Base-by-base conservation (phyloP, 148 eudicot genomes). In the Cornus kousa region DNA sequence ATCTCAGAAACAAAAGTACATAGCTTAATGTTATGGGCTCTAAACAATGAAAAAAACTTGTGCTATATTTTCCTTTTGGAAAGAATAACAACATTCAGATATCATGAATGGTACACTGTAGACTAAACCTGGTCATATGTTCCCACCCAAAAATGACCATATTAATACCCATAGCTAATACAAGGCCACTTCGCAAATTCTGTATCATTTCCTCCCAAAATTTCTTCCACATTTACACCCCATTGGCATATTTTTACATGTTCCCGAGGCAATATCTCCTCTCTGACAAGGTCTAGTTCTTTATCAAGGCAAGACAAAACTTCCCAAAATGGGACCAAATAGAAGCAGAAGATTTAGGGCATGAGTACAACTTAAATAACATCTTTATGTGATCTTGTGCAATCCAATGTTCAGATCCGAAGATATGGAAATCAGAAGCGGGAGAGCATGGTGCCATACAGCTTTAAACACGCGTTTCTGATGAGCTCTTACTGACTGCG, bases 391-490 rank as follows among this genome's bases (percentile, higher is more conserved):
- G 65, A 96, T 81, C 85, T 90, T 93, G 91, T 96, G 98, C 77
- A 96, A 78, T 46, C 98, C 99, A 55, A 93, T 85, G 80, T 89
- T 89, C 28, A 96, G 83, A 81, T 96, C 98, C 8, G 99, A 96
- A 5, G 99, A 96, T 69, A 96, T 93, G 39, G 99, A 96, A 68
- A 94, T 83, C 60, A 96, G 89, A 73, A 96, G 92, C 0, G 95
- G 93, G 53, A 88, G 80, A 39, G 94, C 76, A 31, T 87, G 85
- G 83, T 94, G 98, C 99, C 98, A 96, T 14, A 74, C 91, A 11
- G 99, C 99, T 81, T 96, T 96, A 79, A 96, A 96, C 46, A 96
- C 98, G 23, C 99, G 88, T 68, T 94, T 96, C 59, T 93, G 92
- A 83, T 96, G 99, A 28, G 98, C 94, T 81, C 79, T 81, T 48